phyloP scores from a whole-genome alignment of 139 green algal genomes.

The Monoraphidium neglectum region DNA sequence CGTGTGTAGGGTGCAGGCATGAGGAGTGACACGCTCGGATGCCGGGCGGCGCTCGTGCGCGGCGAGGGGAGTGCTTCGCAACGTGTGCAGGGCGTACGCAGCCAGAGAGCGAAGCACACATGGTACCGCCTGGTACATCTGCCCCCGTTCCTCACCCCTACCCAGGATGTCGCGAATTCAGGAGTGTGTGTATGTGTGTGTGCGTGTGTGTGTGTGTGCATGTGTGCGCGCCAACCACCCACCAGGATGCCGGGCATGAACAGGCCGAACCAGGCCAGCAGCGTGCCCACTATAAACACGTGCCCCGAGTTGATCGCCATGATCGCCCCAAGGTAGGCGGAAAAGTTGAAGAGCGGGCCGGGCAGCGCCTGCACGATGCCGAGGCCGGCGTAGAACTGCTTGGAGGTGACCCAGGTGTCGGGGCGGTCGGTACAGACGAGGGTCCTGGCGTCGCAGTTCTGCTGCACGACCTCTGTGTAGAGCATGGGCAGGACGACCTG shows the following conservation, averaged over 20 bases:
- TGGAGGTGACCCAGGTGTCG: conserved; percentile 78
- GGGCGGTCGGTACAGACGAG: conserved; percentile 24
- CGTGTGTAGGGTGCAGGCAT: too few species aligned
- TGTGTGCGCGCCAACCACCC: too few species aligned
- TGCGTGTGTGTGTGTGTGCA: too few species aligned
- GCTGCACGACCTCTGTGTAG: conserved; percentile 74
- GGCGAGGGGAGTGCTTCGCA: too few species aligned
- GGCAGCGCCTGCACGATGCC: conserved; percentile 83
- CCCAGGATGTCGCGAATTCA: too few species aligned
- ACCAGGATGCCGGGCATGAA: conserved; percentile 91
- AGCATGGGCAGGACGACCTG: conserved; percentile 94
- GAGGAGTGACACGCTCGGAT: too few species aligned
- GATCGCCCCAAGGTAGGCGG: conserved; percentile 91
- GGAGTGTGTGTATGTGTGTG: too few species aligned
- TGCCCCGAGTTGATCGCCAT: conserved; percentile 68
- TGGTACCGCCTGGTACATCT: too few species aligned
- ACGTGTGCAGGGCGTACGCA: too few species aligned
- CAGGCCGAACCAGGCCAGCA: conserved; percentile 85
- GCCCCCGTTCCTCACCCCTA: too few species aligned
- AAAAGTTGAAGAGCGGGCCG: conserved; percentile 96
- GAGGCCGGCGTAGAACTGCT: conserved; percentile 86
- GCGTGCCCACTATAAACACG: conserved; percentile 60
- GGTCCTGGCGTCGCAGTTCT: conserved; percentile 26
- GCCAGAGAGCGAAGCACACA: too few species aligned
- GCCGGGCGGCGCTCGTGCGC: too few species aligned